These are phyloP conservation scores for Medicago ruthenica DNA, from an alignment of 306 rosid genomes.

Conservation along the genomic window DNA sequence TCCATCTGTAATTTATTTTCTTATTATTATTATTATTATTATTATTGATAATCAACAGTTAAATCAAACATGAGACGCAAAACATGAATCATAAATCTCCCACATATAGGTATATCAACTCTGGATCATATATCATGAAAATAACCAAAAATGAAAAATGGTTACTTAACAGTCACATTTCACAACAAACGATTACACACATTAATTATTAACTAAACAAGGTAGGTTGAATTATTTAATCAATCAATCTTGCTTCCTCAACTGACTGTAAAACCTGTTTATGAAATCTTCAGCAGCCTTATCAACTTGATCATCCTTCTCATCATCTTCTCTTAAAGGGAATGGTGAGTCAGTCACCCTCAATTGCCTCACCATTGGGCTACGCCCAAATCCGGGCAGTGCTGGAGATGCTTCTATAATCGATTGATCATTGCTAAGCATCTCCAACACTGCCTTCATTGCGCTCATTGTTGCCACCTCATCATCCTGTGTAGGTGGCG, in stretches of 20 bases:
- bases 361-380: constrained; percentile 70
- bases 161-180: neutral
- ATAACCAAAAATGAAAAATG: constrained; percentile 18
- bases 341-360: constrained; percentile 97
- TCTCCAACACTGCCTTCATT: constrained; percentile 54
- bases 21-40: too few relatives aligned
- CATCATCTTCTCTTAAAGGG: constrained; percentile 60
- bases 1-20: too few relatives aligned
- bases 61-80: neutral
- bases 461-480: constrained; percentile 54
- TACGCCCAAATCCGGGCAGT: constrained; percentile 57
- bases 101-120: neutral
- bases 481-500: constrained; percentile 60
- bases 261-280: constrained; percentile 69
- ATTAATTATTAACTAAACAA: neutral
- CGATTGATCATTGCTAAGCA: constrained; percentile 44
- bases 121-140: constrained; percentile 3
- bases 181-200: neutral
- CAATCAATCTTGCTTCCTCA: constrained; percentile 52
- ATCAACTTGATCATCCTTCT: constrained; percentile 59
- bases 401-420: constrained; percentile 55
- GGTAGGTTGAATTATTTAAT: constrained; percentile 4
- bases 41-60: too few relatives aligned
- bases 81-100: neutral
- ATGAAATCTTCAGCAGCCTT: constrained; percentile 88